A percentile compares a stretch with the other conserved stretches of the same genome.
These are phyloP conservation scores for Gossypium arboreum DNA, from an alignment of 345 rosid species.

Conservation along the genomic window DNA sequence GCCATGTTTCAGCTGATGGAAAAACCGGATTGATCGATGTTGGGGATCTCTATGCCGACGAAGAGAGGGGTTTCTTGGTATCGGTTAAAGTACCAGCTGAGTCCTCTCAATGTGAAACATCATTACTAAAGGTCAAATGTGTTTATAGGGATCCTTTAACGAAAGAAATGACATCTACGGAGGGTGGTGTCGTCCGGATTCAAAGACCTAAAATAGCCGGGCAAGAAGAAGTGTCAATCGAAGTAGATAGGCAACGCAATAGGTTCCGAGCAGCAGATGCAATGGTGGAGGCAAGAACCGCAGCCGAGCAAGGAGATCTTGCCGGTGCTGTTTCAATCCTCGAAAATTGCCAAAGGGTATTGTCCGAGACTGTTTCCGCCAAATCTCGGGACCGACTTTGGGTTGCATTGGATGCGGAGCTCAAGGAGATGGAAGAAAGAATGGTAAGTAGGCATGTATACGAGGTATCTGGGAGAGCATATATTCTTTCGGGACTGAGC, in stretches of 20 bases:
- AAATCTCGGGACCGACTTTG: conserved; percentile 72
- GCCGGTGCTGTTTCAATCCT: conserved; percentile 63
- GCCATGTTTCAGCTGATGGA: conserved; percentile 43
- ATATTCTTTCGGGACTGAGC: conserved; percentile 92
- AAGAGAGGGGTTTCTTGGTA: conserved; percentile 88
- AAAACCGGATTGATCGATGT: conserved; percentile 55
- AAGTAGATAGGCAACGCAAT: conserved; percentile 93
- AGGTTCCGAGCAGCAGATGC: conserved; percentile 86
- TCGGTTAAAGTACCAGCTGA: conserved; percentile 66
- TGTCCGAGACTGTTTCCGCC: conserved; percentile 62
- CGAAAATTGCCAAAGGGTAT: conserved; percentile 48
- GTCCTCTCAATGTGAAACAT: conserved; percentile 37
- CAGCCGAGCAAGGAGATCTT: conserved; percentile 82
- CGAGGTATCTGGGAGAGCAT: conserved; percentile 90
- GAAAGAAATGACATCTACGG: conserved; percentile 49
- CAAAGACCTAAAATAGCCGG: conserved; percentile 52
- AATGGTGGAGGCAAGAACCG: conserved; percentile 68
- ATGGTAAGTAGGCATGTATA: conserved; percentile 91
- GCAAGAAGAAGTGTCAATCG: conserved; percentile 54
- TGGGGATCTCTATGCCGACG: conserved; percentile 94
- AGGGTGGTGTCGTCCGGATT: conserved; percentile 51
- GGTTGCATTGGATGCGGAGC: conserved; percentile 77
- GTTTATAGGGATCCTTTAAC: conserved; percentile 71
- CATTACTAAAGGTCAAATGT: conserved; percentile 71
- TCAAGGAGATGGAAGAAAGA: conserved; percentile 95